Conservation (phyloP, 345 rosid genomes). For the Theobroma cacao region DNA sequence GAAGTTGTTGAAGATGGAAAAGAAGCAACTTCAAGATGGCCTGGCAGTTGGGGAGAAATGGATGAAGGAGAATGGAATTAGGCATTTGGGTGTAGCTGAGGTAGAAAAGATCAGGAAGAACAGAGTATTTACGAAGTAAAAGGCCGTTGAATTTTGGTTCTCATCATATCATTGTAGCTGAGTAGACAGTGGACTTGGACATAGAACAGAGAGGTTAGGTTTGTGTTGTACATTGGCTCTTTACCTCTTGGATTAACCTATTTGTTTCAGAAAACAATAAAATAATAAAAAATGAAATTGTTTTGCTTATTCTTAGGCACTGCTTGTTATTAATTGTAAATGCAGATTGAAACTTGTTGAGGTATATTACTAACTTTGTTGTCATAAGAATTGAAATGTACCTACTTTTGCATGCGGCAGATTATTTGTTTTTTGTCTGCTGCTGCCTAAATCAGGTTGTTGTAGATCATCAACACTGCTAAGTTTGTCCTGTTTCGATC, state of each 20-base stretch:
- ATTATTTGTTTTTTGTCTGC: background rate
- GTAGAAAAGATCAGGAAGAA: conserved; percentile 58
- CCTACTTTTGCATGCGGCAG: background rate
- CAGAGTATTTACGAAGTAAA: conserved; percentile 39
- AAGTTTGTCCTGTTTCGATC: background rate
- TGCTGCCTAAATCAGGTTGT: background rate
- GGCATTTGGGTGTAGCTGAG: conserved; percentile 54
- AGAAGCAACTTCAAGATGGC: conserved; percentile 50
- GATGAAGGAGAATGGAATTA: conserved; percentile 61
- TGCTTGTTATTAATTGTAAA: background rate
- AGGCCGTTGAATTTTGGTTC: background rate
- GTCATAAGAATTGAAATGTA: background rate
- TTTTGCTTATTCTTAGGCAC: background rate
- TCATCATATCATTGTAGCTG: background rate
- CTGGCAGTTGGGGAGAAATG: conserved; percentile 38
- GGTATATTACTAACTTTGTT: background rate
- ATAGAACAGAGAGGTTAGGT: conserved; percentile 8
- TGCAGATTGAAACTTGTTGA: background rate
- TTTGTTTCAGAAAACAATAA: conserved; percentile 11
- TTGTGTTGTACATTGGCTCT: background rate
- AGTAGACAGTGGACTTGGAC: background rate
- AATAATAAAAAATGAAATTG: background rate
- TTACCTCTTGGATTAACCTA: background rate
- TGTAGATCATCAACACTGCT: background rate
- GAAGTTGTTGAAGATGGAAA: conserved; percentile 60